Percentiles rank a stretch among this genome's conserved stretches.
Conservation (phyloP, 1,284 basidiomycete species). For the Ceratobasidium theobromae region DNA sequence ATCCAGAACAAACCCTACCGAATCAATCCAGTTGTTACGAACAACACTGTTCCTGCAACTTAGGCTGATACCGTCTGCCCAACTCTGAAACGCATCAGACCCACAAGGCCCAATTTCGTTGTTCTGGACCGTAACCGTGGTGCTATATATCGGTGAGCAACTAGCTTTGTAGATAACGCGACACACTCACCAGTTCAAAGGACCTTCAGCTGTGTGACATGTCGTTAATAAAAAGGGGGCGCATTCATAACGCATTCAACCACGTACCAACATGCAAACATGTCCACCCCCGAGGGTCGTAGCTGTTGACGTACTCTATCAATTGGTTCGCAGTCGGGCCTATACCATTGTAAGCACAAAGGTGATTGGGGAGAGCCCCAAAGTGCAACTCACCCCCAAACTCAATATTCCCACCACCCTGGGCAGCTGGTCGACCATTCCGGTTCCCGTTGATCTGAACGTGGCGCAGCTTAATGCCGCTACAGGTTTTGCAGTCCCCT, state of each 20-base stretch:
- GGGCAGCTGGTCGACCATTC: conserved; percentile 40
- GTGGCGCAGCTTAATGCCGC: conserved; percentile 35
- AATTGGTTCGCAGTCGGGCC: conserved; percentile 43
- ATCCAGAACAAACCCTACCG: conserved; percentile 44
- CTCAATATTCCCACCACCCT: conserved; percentile 37
- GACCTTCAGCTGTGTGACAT: conserved; percentile 10
- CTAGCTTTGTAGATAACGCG: conserved; percentile 30
- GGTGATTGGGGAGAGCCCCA: neutral
- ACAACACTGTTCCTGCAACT: conserved; percentile 45
- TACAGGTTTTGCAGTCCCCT: conserved; percentile 38
- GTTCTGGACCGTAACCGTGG: conserved; percentile 42
- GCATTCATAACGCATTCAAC: neutral
- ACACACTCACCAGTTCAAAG: conserved; percentile 12
- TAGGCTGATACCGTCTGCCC: conserved; percentile 49
- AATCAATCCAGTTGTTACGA: conserved; percentile 45
- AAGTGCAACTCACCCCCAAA: conserved; percentile 15
- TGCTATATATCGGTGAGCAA: conserved; percentile 41
- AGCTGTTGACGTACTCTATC: conserved; percentile 42
- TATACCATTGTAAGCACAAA: conserved; percentile 43
- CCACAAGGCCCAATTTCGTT: conserved; percentile 47
- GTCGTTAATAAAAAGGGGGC: neutral
- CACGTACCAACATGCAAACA: conserved; percentile 29
- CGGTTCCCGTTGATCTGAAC: conserved; percentile 46
- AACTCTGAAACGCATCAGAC: conserved; percentile 40
- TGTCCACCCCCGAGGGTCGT: conserved; percentile 40